Base-by-base conservation (phyloP, 2,329 filamentous ascomycete species). In the Aspergillus terreus region DNA sequence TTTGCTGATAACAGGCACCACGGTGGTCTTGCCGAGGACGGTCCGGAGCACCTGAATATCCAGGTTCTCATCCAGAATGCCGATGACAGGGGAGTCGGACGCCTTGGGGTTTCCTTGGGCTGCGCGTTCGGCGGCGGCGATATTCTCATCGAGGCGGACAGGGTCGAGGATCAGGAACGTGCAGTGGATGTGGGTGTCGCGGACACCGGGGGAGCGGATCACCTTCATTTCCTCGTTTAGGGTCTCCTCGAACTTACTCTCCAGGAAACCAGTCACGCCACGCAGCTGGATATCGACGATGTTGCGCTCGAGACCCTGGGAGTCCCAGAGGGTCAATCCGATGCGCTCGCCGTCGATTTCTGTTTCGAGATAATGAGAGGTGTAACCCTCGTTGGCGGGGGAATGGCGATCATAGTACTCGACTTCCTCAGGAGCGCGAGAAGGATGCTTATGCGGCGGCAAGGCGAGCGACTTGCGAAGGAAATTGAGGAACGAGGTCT, bases 181-280 rank as follows among this genome's bases (percentile, higher is more conserved):
- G 60, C 90, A 95, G 69, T 99, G 94, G 59, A 99, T 96, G 71
- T 99, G 94, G 46, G 92, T 96, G 76, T 99, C 94, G 69, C 91
- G 89, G 58, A 90, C 88, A 50, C 92, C 92, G 23, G 94, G 92
- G 48, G 92, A 91, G 63, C 94, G 88, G 56, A 96, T 81, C 44
- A 99, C 92, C 77, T 96, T 97, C 82, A 95, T 95, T 77, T 99
- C 94, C 74, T 99, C 94, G 45, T 84, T 84, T 69, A 99, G 95
- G 0, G 94, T 97, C 66, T 99, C 94, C 70, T 99, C 92, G 62
- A 99, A 99, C 72, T 97, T 97, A 77, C 88, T 92, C 77, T 99
- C 94, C 53, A 99, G 78, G 75, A 99, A 99, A 7, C 87, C 82
- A 32, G 88, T 86, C 78, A 97, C 92, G 68, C 95, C 90, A 55